Percentiles rank a stretch among this genome's conserved stretches.
phyloP scores from a whole-genome alignment of 1,284 basidiomycete genomes.

The Stereum hirsutum region DNA sequence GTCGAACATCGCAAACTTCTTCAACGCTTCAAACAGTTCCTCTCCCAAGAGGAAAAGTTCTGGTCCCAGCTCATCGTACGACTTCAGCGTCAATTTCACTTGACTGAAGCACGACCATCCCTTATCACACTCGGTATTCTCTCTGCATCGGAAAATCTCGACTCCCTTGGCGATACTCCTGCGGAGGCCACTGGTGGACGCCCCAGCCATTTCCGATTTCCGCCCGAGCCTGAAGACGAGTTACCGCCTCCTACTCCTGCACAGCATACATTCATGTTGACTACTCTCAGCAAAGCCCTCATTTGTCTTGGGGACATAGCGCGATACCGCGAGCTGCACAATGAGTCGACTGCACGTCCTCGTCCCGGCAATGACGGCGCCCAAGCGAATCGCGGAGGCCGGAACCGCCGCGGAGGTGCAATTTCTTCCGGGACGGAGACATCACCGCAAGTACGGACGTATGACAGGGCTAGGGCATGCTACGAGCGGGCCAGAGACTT shows the following conservation, averaged over 20 bases:
- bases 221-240: conserved; percentile 32
- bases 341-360: conserved; percentile 53
- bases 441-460: no score
- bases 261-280: conserved; percentile 53
- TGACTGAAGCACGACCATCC: conserved; percentile 47
- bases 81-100: conserved; percentile 57
- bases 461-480: conserved; percentile 66
- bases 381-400: conserved; percentile 29
- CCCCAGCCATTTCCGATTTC: conserved; percentile 46
- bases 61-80: conserved; percentile 74
- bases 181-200: conserved; percentile 8
- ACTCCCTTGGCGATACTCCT: conserved; percentile 14
- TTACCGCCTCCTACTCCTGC: conserved; percentile 33
- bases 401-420: conserved; percentile 28
- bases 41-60: conserved; percentile 82
- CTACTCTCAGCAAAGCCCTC: conserved; percentile 79
- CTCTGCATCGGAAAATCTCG: conserved; percentile 19
- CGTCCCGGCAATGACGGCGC: conserved; percentile 57
- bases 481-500: conserved; percentile 81
- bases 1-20: conserved; percentile 81
- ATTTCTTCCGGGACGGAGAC: conserved; percentile 26
- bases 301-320: conserved; percentile 93
- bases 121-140: conserved; percentile 50
- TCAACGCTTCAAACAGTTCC: conserved; percentile 82
- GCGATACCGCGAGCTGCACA: conserved; percentile 88